Evolutionary conservation across 257 asterid genomes (phyloP).

Genomic region (Rhazya stricta): DNA sequence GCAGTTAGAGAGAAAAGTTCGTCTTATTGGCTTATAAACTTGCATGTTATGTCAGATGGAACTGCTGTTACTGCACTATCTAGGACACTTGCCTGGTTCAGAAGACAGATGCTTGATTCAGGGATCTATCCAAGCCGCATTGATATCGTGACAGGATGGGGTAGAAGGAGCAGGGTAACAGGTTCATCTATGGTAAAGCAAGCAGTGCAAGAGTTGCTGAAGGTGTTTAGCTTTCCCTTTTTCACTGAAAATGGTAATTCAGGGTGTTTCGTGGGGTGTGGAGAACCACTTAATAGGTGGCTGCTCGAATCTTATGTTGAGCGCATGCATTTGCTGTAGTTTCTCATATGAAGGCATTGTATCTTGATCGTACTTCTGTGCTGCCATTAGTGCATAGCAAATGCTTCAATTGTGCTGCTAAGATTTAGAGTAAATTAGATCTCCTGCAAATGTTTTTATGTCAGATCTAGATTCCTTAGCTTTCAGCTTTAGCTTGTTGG

Average conservation of each 20-base stretch:
- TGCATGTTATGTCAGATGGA: constrained; percentile 94
- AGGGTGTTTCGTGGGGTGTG: constrained; percentile 91
- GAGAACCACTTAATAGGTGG: constrained; percentile 82
- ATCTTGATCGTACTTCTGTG: constrained; percentile 23
- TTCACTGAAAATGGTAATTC: constrained; percentile 64
- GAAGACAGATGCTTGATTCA: constrained; percentile 57
- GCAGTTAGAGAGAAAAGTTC: constrained; percentile 71
- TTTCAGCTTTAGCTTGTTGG: not conserved
- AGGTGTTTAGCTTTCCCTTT: constrained; percentile 64
- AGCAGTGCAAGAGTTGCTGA: constrained; percentile 67
- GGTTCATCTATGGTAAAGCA: constrained; percentile 83
- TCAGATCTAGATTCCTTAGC: not conserved
- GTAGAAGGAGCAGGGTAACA: constrained; percentile 82
- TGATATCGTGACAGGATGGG: constrained; percentile 97
- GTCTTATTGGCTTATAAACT: constrained; percentile 83
- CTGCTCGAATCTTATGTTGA: constrained; percentile 74
- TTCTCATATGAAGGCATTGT: constrained; percentile 10
- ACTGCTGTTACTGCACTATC: constrained; percentile 93
- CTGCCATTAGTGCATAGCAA: constrained; percentile 14
- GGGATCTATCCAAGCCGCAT: constrained; percentile 68
- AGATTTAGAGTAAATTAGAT: constrained; percentile 15
- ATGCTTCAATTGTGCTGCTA: not conserved
- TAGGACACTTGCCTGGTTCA: constrained; percentile 85
- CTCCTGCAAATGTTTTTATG: not conserved
- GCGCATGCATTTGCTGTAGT: constrained; percentile 88